Conservation (phyloP, 2,329 filamentous ascomycete species). For the Talaromyces atroroseus region DNA sequence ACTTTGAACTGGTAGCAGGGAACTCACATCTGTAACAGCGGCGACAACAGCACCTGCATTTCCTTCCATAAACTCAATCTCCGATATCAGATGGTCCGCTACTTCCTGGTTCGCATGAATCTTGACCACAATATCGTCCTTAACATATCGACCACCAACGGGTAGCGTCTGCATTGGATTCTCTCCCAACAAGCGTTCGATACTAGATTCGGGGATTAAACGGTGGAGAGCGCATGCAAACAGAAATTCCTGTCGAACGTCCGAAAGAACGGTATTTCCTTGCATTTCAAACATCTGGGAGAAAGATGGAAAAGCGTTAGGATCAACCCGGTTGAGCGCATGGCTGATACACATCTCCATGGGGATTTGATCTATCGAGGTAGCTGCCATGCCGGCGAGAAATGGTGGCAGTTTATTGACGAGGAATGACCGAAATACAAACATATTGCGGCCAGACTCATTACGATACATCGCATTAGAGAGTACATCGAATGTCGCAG, state of each 20-base stretch:
- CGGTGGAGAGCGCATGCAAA: constrained; percentile 85
- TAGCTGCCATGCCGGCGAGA: constrained; percentile 52
- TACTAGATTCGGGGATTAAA: constrained; percentile 70
- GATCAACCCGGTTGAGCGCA: constrained; percentile 59
- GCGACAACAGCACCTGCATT: constrained; percentile 82
- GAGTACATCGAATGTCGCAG: constrained; percentile 83
- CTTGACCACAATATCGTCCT: constrained; percentile 71
- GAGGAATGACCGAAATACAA: constrained; percentile 78
- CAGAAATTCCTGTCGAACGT: constrained; percentile 75
- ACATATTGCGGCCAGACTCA: constrained; percentile 55
- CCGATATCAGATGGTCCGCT: constrained; percentile 68
- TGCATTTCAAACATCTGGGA: constrained; percentile 60
- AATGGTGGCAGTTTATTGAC: constrained; percentile 66
- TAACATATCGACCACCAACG: constrained; percentile 66
- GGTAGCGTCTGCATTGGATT: constrained; percentile 75
- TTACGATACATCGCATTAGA: constrained; percentile 77
- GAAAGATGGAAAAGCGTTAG: constrained; percentile 58
- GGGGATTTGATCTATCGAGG: constrained; percentile 54
- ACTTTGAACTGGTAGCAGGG: neutral
- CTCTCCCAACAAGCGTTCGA: constrained; percentile 76
- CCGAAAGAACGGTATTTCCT: constrained; percentile 54
- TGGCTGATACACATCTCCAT: constrained; percentile 62
- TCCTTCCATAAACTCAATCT: constrained; percentile 84
- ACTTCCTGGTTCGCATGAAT: constrained; percentile 71
- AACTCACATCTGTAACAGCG: constrained; percentile 64